A percentile compares a stretch with the other conserved stretches of the same genome.
phyloP scores from a whole-genome alignment of 176 grass and related monocot genomes.

The Microstegium vimineum region DNA sequence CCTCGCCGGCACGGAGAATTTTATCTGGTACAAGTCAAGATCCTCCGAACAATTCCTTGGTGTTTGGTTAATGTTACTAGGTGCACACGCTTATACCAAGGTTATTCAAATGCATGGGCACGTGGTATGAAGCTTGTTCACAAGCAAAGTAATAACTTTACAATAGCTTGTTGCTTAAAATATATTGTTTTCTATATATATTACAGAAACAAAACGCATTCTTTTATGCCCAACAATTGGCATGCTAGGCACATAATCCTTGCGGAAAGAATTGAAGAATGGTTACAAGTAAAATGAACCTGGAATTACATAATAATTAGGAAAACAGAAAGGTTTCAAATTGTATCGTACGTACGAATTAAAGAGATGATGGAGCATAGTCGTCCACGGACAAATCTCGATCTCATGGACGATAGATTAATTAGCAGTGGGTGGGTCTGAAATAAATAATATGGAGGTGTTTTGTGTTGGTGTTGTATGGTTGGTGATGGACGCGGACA shows the following conservation, averaged over 20 bases:
- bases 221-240: conserved; percentile 12
- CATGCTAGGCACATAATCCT: not conserved
- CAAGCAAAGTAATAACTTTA: not conserved
- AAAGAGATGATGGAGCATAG: not conserved
- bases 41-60: not conserved
- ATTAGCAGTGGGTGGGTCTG: conserved; percentile 4
- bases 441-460: not conserved
- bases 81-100: not conserved
- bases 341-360: not conserved
- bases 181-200: not conserved
- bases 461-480: not conserved
- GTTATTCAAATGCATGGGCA: not conserved
- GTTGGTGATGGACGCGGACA: not conserved
- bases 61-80: not conserved
- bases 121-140: not conserved
- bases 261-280: conserved; percentile 2
- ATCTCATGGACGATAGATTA: not conserved
- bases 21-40: not conserved
- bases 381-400: not conserved
- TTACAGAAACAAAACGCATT: conserved; percentile 25
- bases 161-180: not conserved
- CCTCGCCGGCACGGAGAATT: not conserved
- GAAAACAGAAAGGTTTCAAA: not conserved
- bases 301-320: not conserved
- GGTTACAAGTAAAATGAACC: not conserved